Conservation (phyloP, 805 yeast species). For the Barnettozyma populi region DNA sequence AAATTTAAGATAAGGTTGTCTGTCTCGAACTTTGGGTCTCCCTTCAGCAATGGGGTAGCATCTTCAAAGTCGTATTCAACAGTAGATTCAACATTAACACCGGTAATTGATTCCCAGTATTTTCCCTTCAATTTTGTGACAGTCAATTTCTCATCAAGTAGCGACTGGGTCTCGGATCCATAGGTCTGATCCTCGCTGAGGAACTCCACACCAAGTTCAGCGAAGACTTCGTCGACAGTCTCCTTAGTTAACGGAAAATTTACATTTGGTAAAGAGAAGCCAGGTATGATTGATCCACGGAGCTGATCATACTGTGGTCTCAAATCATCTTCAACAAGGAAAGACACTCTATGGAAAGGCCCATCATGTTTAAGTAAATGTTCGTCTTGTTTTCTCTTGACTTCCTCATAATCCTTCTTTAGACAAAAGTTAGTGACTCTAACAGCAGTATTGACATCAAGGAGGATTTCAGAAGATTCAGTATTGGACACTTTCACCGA, state of each 20-base stretch:
- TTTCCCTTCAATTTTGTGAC: not conserved
- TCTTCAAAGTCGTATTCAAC: constrained; percentile 17
- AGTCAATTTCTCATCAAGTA: not conserved
- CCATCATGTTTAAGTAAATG: constrained; percentile 73
- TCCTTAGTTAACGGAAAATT: constrained; percentile 53
- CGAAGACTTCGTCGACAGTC: constrained; percentile 34
- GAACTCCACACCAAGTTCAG: constrained; percentile 15
- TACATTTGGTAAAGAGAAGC: constrained; percentile 58
- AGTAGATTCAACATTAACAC: constrained; percentile 11
- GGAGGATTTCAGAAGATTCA: constrained; percentile 23
- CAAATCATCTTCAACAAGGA: constrained; percentile 49
- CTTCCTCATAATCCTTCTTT: constrained; percentile 40
- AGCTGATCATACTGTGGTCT: constrained; percentile 46
- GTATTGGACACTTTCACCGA: constrained; percentile 27
- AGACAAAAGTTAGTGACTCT: constrained; percentile 54
- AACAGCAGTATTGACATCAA: constrained; percentile 52
- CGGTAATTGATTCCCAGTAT: constrained; percentile 17
- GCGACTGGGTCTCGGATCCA: not conserved
- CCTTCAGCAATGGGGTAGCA: constrained; percentile 16
- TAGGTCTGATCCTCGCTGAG: not conserved
- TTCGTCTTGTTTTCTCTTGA: constrained; percentile 49
- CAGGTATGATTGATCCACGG: constrained; percentile 50
- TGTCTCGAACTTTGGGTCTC: constrained; percentile 41
- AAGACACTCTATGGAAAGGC: constrained; percentile 76
- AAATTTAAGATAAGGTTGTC: constrained; percentile 52